Conservation (phyloP, 2,329 filamentous ascomycete genomes). For the Claviceps purpurea region DNA sequence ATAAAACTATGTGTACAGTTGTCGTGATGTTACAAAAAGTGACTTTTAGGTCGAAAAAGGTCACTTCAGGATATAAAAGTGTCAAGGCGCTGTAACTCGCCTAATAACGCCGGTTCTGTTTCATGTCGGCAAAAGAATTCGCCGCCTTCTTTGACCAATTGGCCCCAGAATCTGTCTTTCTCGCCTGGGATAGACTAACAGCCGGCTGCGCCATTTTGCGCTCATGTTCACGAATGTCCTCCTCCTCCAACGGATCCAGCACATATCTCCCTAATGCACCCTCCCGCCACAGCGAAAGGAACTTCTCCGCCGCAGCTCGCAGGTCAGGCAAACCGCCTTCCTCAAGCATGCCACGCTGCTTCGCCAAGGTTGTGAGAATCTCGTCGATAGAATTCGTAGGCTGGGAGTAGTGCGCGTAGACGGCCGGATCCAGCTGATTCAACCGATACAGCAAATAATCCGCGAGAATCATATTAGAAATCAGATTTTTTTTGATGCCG, state of each 20-base stretch:
- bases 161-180: constrained; percentile 35
- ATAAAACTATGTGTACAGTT: too few species aligned
- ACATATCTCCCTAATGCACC: constrained; percentile 66
- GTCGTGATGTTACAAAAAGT: too few species aligned
- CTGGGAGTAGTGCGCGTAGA: constrained; percentile 48
- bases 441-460: constrained; percentile 84
- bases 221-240: constrained; percentile 37
- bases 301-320: constrained; percentile 62
- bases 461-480: constrained; percentile 63
- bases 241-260: constrained; percentile 60
- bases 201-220: constrained; percentile 31
- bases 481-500: constrained; percentile 78
- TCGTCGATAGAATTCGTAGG: constrained; percentile 77
- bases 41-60: too few species aligned
- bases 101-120: constrained; percentile 17
- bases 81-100: not conserved
- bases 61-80: too few species aligned
- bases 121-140: constrained; percentile 17
- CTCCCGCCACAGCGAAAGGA: constrained; percentile 69
- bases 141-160: constrained; percentile 35
- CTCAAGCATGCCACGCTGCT: constrained; percentile 59
- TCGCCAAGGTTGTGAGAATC: constrained; percentile 58
- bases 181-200: constrained; percentile 55
- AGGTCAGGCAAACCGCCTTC: constrained; percentile 59
- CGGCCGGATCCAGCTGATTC: constrained; percentile 49